A percentile compares a stretch with the other conserved stretches of the same genome.
Evolutionary conservation across 805 yeast species (phyloP).

Genomic region (Hanseniaspora nectarophila): DNA sequence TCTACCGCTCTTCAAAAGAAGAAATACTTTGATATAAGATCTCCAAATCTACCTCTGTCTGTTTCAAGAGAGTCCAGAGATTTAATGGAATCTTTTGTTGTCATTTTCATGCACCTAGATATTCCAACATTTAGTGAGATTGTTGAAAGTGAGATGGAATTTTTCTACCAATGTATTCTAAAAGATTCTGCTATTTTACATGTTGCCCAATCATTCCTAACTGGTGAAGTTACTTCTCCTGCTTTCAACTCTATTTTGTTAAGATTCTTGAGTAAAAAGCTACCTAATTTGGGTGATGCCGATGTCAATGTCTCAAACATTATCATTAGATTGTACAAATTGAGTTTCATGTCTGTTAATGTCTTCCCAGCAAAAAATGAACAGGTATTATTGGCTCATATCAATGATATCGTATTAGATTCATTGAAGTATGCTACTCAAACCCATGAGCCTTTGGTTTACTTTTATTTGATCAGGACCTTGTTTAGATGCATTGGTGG

Average conservation of each 20-base stretch:
- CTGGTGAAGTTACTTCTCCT: slow-evolving; percentile 88
- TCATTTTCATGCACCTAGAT: slow-evolving; percentile 85
- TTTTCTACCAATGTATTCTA: slow-evolving; percentile 64
- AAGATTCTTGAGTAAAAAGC: slow-evolving; percentile 57
- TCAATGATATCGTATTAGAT: slow-evolving; percentile 68
- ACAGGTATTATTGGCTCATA: slow-evolving; percentile 73
- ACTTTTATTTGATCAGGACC: slow-evolving; percentile 76
- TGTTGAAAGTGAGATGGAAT: slow-evolving; percentile 65
- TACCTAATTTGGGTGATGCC: slow-evolving; percentile 69
- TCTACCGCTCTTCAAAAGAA: slow-evolving; percentile 17
- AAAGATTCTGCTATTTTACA: slow-evolving; percentile 77
- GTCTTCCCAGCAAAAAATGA: slow-evolving; percentile 82
- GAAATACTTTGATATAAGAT: slow-evolving; percentile 49
- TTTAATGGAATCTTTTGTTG: slow-evolving; percentile 87
- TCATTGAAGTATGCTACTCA: slow-evolving; percentile 69
- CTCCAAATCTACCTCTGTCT: slow-evolving; percentile 72
- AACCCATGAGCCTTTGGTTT: slow-evolving; percentile 82
- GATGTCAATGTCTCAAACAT: slow-evolving; percentile 69
- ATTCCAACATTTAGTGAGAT: slow-evolving; percentile 93
- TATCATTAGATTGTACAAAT: slow-evolving; percentile 71
- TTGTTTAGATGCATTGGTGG: slow-evolving; percentile 92
- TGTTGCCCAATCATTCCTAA: slow-evolving; percentile 84
- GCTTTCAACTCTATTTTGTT: slow-evolving; percentile 78
- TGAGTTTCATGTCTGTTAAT: slow-evolving; percentile 92
- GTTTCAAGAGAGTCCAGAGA: slow-evolving; percentile 91